phyloP scores from a whole-genome alignment of 2,329 filamentous ascomycete genomes.

The Penicillium sp. region DNA sequence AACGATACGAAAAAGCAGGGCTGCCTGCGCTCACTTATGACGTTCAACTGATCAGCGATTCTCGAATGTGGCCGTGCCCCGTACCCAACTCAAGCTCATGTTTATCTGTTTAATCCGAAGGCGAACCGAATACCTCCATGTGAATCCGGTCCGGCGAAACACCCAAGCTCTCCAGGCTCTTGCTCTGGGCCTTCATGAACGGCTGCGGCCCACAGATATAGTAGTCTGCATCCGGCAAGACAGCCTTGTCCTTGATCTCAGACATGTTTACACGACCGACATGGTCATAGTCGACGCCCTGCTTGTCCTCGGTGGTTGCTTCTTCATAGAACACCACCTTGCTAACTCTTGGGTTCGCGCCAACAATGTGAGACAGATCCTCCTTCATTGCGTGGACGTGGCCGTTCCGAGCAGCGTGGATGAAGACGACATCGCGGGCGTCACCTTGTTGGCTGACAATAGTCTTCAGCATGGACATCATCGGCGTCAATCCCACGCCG shows the following conservation, averaged over 20 bases:
- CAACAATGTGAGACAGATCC: constrained; percentile 15
- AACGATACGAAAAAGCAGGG: neutral
- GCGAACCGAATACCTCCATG: constrained; percentile 32
- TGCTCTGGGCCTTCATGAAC: constrained; percentile 23
- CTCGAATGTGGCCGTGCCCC: neutral
- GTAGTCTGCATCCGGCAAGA: constrained; percentile 11
- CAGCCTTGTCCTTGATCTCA: neutral
- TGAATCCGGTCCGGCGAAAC: constrained; percentile 26
- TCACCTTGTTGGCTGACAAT: constrained; percentile 48
- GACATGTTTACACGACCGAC: constrained; percentile 2
- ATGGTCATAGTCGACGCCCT: constrained; percentile 9
- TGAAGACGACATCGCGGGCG: constrained; percentile 26
- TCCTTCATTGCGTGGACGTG: constrained; percentile 25
- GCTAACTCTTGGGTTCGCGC: constrained; percentile 12
- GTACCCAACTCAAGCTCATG: neutral
- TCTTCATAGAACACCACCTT: constrained; percentile 4
- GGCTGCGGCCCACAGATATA: constrained; percentile 12
- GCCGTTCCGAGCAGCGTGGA: constrained; percentile 23
- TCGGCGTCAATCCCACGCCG: constrained; percentile 59
- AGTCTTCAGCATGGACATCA: constrained; percentile 59
- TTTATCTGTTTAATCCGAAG: constrained; percentile 3
- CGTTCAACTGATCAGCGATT: neutral
- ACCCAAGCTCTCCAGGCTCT: constrained; percentile 24
- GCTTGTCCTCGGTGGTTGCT: neutral
- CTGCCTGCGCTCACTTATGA: neutral